A percentile compares a stretch with the other conserved stretches of the same genome.
Evolutionary conservation across 495 filamentous ascomycete genomes (phyloP).

Genomic region (Lentithecium fluviatile): DNA sequence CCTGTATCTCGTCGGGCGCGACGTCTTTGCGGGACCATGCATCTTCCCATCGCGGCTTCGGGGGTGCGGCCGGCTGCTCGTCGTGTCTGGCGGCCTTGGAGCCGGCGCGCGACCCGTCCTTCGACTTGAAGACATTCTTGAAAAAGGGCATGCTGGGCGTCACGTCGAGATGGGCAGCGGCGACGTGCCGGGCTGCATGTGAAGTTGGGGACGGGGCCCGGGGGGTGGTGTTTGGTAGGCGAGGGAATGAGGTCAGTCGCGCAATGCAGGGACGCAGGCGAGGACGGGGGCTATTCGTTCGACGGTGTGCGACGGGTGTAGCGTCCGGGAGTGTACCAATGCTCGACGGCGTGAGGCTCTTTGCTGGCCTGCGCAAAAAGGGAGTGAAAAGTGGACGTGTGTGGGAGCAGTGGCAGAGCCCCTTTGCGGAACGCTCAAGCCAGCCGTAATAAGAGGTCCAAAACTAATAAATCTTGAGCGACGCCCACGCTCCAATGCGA

Average conservation of each 20-base stretch:
- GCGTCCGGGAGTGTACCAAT: neutral
- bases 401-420: neutral
- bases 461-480: conserved; percentile 2
- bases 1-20: conserved; percentile 85
- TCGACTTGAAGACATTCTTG: conserved; percentile 43
- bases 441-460: conserved; percentile 7
- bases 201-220: conserved; percentile 15
- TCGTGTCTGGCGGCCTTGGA: conserved; percentile 57
- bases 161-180: conserved; percentile 1
- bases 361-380: neutral
- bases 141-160: conserved; percentile 42
- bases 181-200: conserved; percentile 18
- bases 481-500: neutral
- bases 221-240: conserved; percentile 2
- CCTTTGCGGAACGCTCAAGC: conserved; percentile 15
- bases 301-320: neutral
- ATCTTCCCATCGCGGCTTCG: conserved; percentile 82
- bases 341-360: neutral
- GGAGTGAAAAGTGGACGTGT: conserved; percentile 1
- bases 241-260: neutral
- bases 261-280: conserved; percentile 1
- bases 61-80: conserved; percentile 52
- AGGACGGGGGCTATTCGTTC: neutral
- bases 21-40: conserved; percentile 85
- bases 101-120: conserved; percentile 40